phyloP scores from a whole-genome alignment of 495 filamentous ascomycete genomes.

The Xylaria longipes region DNA sequence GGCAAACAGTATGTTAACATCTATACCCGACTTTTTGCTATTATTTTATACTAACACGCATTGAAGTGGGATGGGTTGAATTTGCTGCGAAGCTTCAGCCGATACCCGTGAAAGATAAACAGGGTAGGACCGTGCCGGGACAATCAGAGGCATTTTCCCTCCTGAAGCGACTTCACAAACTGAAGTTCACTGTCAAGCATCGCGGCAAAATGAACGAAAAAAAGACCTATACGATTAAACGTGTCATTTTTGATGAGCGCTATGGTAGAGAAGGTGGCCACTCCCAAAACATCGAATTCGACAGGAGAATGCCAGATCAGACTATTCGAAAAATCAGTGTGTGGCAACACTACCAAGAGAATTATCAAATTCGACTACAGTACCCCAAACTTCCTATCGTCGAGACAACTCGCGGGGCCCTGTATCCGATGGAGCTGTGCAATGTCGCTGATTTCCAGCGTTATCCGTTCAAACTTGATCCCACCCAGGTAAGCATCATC shows the following conservation, averaged over 20 bases:
- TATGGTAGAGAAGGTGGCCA: slow-evolving; percentile 50
- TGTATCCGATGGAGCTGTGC: slow-evolving; percentile 82
- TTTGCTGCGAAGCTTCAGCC: not conserved
- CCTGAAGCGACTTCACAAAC: slow-evolving; percentile 63
- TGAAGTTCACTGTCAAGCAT: slow-evolving; percentile 72
- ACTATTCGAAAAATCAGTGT: slow-evolving; percentile 56
- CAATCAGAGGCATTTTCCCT: slow-evolving; percentile 53
- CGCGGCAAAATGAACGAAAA: slow-evolving; percentile 50
- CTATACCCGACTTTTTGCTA: not conserved
- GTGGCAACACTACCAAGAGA: slow-evolving; percentile 68
- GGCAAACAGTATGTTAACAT: slow-evolving; percentile 15
- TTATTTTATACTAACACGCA: not conserved
- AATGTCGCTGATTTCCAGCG: slow-evolving; percentile 64
- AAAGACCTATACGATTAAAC: slow-evolving; percentile 68
- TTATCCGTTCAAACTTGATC: slow-evolving; percentile 79
- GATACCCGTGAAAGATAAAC: not conserved
- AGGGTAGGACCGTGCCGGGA: slow-evolving; percentile 8
- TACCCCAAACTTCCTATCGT: slow-evolving; percentile 67
- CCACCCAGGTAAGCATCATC: slow-evolving; percentile 51
- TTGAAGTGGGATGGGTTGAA: not conserved
- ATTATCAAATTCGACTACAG: slow-evolving; percentile 66
- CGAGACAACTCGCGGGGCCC: slow-evolving; percentile 67
- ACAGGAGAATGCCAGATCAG: slow-evolving; percentile 59
- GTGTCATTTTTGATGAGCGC: slow-evolving; percentile 51
- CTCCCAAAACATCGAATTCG: slow-evolving; percentile 65